A percentile compares a stretch with the other conserved stretches of the same genome.
Conservation (phyloP, 2,329 filamentous ascomycete genomes). For the Penicillium fuscoglaucum region DNA sequence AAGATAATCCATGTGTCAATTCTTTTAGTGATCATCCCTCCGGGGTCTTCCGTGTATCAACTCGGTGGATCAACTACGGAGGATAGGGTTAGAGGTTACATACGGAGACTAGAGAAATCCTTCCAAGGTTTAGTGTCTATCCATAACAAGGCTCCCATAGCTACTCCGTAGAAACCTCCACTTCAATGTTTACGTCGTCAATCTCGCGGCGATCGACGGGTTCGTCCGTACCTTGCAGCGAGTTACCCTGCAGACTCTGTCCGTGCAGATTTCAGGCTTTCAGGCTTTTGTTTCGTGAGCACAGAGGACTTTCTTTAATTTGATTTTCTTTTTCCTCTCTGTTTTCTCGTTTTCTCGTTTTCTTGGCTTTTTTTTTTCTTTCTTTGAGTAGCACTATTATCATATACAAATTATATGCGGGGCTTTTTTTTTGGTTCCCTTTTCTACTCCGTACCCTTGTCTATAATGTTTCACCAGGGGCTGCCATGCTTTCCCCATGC, state of each 20-base stretch:
- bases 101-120: neutral
- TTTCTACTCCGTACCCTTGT: neutral
- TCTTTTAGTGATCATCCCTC: neutral
- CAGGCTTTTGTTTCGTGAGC: neutral
- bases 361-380: neutral
- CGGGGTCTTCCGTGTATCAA: conserved; percentile 1
- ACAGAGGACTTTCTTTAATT: neutral
- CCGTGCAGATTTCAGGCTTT: conserved; percentile 18
- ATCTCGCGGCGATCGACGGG: conserved; percentile 25
- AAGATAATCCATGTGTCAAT: neutral
- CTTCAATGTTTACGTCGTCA: conserved; percentile 3
- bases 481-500: conserved; percentile 9
- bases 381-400: neutral
- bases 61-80: neutral
- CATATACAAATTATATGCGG: neutral
- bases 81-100: neutral
- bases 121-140: neutral
- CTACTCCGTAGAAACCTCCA: neutral
- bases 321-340: neutral
- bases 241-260: conserved; percentile 25
- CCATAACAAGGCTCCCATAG: neutral
- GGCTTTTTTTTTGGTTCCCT: neutral
- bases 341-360: neutral
- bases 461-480: conserved; percentile 12
- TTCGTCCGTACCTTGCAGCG: conserved; percentile 31